Conservation (phyloP, 371 early-diverging fungal genomes). For the Cokeromyces recurvatus region DNA sequence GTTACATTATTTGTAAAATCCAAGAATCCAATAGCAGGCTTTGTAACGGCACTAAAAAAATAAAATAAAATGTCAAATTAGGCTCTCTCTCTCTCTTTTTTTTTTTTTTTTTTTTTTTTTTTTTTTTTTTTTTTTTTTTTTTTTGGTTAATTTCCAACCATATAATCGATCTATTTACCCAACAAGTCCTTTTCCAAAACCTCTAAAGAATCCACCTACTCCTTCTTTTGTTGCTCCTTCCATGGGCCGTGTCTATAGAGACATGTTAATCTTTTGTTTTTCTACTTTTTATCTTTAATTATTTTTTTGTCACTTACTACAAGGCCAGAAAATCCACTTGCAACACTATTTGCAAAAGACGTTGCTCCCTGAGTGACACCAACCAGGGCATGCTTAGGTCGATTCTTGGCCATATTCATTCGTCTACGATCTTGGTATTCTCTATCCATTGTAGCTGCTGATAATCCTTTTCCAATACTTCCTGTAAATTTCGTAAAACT, state of each 20-base stretch:
- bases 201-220: conserved; percentile 92
- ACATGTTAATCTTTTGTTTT: too few species aligned
- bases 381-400: conserved; percentile 88
- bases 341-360: conserved; percentile 79
- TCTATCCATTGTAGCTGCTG: conserved; percentile 94
- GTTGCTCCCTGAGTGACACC: conserved; percentile 91
- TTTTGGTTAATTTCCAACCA: too few species aligned
- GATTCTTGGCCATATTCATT: conserved; percentile 76
- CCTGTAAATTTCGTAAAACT: conserved; percentile 94
- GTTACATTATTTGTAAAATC: conserved; percentile 91
- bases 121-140: too few species aligned
- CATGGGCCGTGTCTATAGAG: conserved; percentile 75
- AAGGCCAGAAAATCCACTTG: conserved; percentile 86
- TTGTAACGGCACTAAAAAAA: conserved; percentile 43
- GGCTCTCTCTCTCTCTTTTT: neutral
- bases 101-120: too few species aligned
- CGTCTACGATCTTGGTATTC: conserved; percentile 85
- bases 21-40: conserved; percentile 91
- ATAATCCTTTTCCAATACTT: conserved; percentile 93
- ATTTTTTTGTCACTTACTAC: conserved; percentile 44
- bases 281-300: too few species aligned
- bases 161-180: too few species aligned
- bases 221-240: conserved; percentile 91
- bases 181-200: conserved; percentile 94
- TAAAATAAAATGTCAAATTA: conserved; percentile 1